Evolutionary conservation across 1,139 yeast genomes (phyloP).

Genomic region (Taiozyma sp.): DNA sequence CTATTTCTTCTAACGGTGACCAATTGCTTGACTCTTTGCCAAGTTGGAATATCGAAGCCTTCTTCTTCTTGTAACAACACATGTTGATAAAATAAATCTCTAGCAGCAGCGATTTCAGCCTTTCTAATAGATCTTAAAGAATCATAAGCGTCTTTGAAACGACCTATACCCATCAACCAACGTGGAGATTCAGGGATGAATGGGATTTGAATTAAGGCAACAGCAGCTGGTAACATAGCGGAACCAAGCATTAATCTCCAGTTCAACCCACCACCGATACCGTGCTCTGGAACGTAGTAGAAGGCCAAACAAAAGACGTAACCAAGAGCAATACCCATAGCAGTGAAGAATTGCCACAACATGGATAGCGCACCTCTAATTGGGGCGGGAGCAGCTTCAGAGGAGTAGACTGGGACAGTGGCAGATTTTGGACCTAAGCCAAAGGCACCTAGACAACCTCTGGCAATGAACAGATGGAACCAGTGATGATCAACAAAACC

Average conservation of each 20-base stretch:
- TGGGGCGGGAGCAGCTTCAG: slow-evolving; percentile 74
- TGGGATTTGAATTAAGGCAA: slow-evolving; percentile 64
- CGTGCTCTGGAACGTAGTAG: slow-evolving; percentile 38
- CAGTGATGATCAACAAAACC: slow-evolving; percentile 61
- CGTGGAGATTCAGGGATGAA: slow-evolving; percentile 78
- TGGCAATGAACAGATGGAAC: slow-evolving; percentile 72
- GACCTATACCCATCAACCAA: slow-evolving; percentile 69
- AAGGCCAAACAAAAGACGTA: slow-evolving; percentile 68
- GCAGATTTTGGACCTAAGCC: slow-evolving; percentile 82
- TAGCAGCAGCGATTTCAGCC: slow-evolving; percentile 59
- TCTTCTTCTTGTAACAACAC: slow-evolving; percentile 64
- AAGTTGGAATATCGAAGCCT: slow-evolving; percentile 51
- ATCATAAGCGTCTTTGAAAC: slow-evolving; percentile 53
- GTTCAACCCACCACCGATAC: slow-evolving; percentile 49
- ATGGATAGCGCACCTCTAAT: slow-evolving; percentile 79
- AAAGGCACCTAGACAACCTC: slow-evolving; percentile 62
- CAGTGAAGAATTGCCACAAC: slow-evolving; percentile 91
- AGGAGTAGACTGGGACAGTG: slow-evolving; percentile 77
- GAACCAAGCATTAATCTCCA: slow-evolving; percentile 86
- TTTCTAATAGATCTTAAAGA: slow-evolving; percentile 47
- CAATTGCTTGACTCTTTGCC: slow-evolving; percentile 48
- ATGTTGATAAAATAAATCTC: slow-evolving; percentile 72
- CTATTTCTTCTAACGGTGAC: slow-evolving; percentile 74
- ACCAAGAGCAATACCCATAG: slow-evolving; percentile 82
- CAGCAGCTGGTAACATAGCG: slow-evolving; percentile 68